These are phyloP conservation scores for Kurtzmaniella quercitrusa DNA, from an alignment of 1,139 yeast genomes.

Conservation along the genomic window DNA sequence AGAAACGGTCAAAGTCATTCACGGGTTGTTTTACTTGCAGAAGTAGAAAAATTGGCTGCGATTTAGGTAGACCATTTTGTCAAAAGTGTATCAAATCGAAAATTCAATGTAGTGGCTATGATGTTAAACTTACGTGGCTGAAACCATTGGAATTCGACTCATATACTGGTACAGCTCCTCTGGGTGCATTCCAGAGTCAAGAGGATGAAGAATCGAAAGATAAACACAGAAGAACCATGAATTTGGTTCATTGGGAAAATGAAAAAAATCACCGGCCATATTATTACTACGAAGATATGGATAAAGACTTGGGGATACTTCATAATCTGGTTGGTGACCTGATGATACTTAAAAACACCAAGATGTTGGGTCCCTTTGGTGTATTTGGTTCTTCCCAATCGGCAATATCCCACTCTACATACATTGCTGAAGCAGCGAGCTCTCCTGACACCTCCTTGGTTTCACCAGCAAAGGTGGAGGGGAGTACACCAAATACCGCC, in stretches of 20 bases:
- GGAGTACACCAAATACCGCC: too few species aligned
- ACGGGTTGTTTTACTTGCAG: slow-evolving; percentile 53
- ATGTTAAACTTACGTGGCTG: slow-evolving; percentile 77
- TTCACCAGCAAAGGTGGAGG: too few species aligned
- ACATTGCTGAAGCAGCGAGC: not conserved
- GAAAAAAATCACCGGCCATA: slow-evolving; percentile 42
- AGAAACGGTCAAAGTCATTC: slow-evolving; percentile 36
- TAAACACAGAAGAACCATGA: slow-evolving; percentile 70
- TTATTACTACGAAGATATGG: slow-evolving; percentile 78
- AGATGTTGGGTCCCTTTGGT: slow-evolving; percentile 77
- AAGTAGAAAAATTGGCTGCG: slow-evolving; percentile 46
- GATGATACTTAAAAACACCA: slow-evolving; percentile 39
- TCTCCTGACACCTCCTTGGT: not conserved
- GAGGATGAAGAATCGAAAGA: slow-evolving; percentile 12
- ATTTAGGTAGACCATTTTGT: slow-evolving; percentile 40
- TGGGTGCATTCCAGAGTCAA: slow-evolving; percentile 21
- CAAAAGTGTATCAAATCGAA: slow-evolving; percentile 42
- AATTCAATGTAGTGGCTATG: slow-evolving; percentile 75
- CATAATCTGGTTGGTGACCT: slow-evolving; percentile 48
- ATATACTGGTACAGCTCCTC: slow-evolving; percentile 22
- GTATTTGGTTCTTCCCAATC: slow-evolving; percentile 40
- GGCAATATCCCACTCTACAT: not conserved
- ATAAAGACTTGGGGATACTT: slow-evolving; percentile 58
- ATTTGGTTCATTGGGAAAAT: slow-evolving; percentile 62
- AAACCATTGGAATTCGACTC: slow-evolving; percentile 46